A percentile compares a stretch with the other conserved stretches of the same genome.
Conservation (phyloP, 2,329 filamentous ascomycete species). For the Elsinoe ampelina region DNA sequence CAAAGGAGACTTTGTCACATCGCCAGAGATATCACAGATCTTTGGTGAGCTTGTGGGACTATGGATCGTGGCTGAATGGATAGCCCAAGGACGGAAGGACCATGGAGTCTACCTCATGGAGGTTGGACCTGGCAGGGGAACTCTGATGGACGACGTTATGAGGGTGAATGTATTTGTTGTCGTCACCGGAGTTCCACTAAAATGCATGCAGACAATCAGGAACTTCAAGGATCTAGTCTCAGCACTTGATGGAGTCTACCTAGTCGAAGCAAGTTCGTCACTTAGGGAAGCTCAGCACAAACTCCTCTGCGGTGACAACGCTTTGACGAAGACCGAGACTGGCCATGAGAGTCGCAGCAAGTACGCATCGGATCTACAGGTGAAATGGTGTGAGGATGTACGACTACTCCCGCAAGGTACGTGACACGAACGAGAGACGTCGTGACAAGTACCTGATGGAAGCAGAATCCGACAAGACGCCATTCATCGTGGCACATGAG, state of each 20-base stretch:
- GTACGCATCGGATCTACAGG: constrained; percentile 57
- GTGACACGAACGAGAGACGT: constrained; percentile 19
- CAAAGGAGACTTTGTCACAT: constrained; percentile 92
- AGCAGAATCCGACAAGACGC: constrained; percentile 52
- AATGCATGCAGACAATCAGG: constrained; percentile 57
- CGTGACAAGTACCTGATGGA: constrained; percentile 18
- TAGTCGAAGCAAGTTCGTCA: constrained; percentile 84
- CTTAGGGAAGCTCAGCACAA: constrained; percentile 69
- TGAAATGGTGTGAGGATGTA: constrained; percentile 86
- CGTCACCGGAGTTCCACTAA: constrained; percentile 13
- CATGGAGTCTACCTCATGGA: constrained; percentile 82
- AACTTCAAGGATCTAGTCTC: constrained; percentile 70
- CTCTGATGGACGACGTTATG: constrained; percentile 93
- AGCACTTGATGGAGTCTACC: constrained; percentile 77
- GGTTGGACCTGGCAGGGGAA: constrained; percentile 86
- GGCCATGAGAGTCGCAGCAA: constrained; percentile 69
- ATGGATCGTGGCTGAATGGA: constrained; percentile 96
- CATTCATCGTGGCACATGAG: constrained; percentile 93
- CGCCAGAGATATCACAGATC: constrained; percentile 92
- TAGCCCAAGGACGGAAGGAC: constrained; percentile 69
- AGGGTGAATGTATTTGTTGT: constrained; percentile 48
- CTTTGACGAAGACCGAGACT: constrained; percentile 59
- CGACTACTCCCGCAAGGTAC: constrained; percentile 65
- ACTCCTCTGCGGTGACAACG: constrained; percentile 66
- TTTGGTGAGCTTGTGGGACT: constrained; percentile 92